These are phyloP conservation scores for Globisporangium radiosum DNA, from an alignment of 352 stramenopile species.

Conservation along the genomic window DNA sequence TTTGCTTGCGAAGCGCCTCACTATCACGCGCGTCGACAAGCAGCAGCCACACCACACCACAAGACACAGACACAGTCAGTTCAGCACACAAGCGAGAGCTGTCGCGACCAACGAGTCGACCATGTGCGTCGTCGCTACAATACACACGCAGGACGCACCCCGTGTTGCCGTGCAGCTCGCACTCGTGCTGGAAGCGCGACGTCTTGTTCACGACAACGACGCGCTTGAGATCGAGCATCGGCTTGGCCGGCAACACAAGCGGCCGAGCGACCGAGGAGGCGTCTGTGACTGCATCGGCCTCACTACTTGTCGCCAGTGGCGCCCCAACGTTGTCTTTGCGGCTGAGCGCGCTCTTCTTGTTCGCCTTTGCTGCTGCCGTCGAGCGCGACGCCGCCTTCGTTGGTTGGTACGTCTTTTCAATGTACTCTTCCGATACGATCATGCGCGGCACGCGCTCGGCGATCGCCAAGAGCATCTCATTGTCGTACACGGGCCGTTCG, in stretches of 20 bases:
- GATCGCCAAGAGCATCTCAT: conserved; percentile 79
- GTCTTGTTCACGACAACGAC: conserved; percentile 87
- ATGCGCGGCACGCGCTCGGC: conserved; percentile 79
- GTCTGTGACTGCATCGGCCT: neutral
- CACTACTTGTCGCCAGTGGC: too few relatives aligned
- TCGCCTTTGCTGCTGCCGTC: neutral
- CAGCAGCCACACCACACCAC: neutral
- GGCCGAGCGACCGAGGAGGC: conserved; percentile 21
- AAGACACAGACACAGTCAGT: neutral
- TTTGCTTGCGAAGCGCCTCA: conserved; percentile 85
- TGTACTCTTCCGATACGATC: conserved; percentile 87
- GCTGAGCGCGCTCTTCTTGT: conserved; percentile 11
- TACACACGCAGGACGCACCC: conserved; percentile 33
- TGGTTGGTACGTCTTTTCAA: conserved; percentile 77
- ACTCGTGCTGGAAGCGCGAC: conserved; percentile 84
- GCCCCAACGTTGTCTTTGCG: conserved; percentile 1
- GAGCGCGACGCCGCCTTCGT: conserved; percentile 6
- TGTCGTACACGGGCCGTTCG: conserved; percentile 83
- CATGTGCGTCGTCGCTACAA: too few relatives aligned
- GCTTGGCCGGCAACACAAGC: conserved; percentile 35
- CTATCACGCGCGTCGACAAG: conserved; percentile 17
- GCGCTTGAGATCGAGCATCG: conserved; percentile 63
- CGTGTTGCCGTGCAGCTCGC: conserved; percentile 71
- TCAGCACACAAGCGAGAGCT: neutral
- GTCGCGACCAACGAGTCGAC: too few relatives aligned